Conservation (phyloP, 2,329 filamentous ascomycete genomes). For the Calonectria pseudoturangicola region DNA sequence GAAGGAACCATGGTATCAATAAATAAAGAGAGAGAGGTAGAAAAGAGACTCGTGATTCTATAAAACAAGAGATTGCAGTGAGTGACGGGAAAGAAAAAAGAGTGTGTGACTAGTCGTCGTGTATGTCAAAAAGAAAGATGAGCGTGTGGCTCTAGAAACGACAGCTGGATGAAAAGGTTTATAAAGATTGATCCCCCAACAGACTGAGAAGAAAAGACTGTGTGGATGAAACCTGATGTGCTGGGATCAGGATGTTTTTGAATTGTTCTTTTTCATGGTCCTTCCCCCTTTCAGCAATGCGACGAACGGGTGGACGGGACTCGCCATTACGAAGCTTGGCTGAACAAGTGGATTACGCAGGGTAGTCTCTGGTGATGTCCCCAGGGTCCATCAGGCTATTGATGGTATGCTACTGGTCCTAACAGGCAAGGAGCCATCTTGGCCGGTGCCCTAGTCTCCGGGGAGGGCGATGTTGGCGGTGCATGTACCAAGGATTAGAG, state of each 20-base stretch:
- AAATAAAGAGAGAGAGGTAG: conserved; percentile 42
- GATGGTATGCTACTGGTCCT: conserved; percentile 14
- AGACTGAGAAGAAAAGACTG: conserved; percentile 41
- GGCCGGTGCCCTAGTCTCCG: conserved; percentile 22
- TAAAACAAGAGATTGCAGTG: conserved; percentile 48
- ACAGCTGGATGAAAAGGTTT: conserved; percentile 51
- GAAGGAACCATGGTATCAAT: conserved; percentile 63
- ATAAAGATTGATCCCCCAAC: conserved; percentile 36
- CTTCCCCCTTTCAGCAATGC: conserved; percentile 29
- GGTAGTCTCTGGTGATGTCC: conserved; percentile 10
- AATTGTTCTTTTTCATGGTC: conserved; percentile 14
- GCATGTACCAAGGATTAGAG: conserved; percentile 23
- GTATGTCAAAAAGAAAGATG: conserved; percentile 63
- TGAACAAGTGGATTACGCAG: conserved; percentile 10
- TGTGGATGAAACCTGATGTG: conserved; percentile 27
- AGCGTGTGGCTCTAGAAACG: conserved; percentile 55
- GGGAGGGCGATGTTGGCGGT: conserved; percentile 32
- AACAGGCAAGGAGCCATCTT: conserved; percentile 29
- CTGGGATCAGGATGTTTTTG: conserved; percentile 35
- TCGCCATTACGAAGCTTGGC: conserved; percentile 25
- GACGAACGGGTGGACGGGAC: conserved; percentile 8
- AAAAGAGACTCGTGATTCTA: conserved; percentile 44
- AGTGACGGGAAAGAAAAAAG: conserved; percentile 48
- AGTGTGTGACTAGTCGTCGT: conserved; percentile 65
- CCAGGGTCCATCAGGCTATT: conserved; percentile 31